phyloP scores from a whole-genome alignment of 1,284 basidiomycete species.

The Prillingera fragicola region DNA sequence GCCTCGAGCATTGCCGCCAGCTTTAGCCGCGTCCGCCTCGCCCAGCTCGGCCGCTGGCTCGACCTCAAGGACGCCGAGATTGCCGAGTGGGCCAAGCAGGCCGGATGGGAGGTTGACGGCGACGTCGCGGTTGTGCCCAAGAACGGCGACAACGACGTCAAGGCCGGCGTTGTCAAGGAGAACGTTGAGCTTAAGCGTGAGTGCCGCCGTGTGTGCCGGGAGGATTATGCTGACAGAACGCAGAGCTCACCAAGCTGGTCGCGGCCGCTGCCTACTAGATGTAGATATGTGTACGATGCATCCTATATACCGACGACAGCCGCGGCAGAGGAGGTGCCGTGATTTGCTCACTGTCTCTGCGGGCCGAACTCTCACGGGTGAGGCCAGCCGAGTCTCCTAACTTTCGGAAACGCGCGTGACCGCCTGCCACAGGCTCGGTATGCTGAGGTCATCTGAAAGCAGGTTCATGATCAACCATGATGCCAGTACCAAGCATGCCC shows the following conservation, averaged over 20 bases:
- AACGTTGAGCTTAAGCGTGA: conserved; percentile 79
- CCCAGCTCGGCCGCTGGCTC: conserved; percentile 41
- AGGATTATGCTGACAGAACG: conserved; percentile 4
- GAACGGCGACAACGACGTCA: conserved; percentile 92
- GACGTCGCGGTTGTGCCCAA: conserved; percentile 67
- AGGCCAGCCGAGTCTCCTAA: too few relatives aligned
- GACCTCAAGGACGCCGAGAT: conserved; percentile 56
- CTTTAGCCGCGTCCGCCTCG: conserved; percentile 27
- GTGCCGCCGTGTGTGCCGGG: conserved; percentile 43
- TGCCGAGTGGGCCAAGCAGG: conserved; percentile 57
- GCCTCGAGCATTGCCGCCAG: conserved; percentile 42
- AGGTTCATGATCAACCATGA: too few relatives aligned
- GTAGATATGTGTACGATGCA: conserved; percentile 4
- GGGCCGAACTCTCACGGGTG: too few relatives aligned
- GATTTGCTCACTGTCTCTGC: too few relatives aligned
- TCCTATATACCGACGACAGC: not conserved
- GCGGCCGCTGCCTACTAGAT: conserved; percentile 49
- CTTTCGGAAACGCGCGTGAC: too few relatives aligned
- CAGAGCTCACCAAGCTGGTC: conserved; percentile 80
- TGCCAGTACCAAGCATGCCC: too few relatives aligned
- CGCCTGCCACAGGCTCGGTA: too few relatives aligned
- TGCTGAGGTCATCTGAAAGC: too few relatives aligned
- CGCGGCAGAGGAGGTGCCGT: too few relatives aligned
- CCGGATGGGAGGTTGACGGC: conserved; percentile 69
- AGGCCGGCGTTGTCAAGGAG: conserved; percentile 88